Evolutionary conservation across 75 land plant genomes (phyloP).

Genomic region (Larix kaempferi): DNA sequence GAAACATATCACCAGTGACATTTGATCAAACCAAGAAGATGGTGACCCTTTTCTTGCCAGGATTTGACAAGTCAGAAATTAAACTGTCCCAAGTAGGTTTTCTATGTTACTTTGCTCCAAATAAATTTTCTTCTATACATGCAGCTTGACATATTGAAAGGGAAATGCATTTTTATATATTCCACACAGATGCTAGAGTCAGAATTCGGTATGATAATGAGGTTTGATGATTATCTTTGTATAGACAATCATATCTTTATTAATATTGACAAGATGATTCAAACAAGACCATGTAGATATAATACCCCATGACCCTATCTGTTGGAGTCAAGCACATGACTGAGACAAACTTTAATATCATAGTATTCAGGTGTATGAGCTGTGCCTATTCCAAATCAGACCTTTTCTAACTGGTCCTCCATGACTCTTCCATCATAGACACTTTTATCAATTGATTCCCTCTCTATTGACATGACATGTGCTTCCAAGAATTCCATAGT

Average conservation of each 20-base stretch:
- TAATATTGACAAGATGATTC: background rate
- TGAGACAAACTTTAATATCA: no score
- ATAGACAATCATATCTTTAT: background rate
- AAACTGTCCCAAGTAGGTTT: conserved; percentile 80
- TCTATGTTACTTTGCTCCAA: background rate
- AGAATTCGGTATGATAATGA: background rate
- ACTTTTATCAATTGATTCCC: no score
- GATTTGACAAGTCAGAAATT: conserved; percentile 90
- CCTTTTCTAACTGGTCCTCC: no score
- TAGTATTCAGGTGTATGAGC: no score
- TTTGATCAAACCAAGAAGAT: conserved; percentile 55
- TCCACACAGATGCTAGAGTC: background rate
- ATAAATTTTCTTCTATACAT: background rate
- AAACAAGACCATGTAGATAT: background rate
- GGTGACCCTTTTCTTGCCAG: conserved; percentile 89
- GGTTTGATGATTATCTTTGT: background rate
- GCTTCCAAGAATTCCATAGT: no score
- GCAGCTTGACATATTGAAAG: background rate
- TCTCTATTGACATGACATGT: no score
- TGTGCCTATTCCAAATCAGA: no score
- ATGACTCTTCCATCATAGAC: no score
- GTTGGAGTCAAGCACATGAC: no score
- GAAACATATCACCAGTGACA: conserved; percentile 31
- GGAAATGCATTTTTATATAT: background rate
- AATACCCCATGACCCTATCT: no score